These are phyloP conservation scores for Selaginella moellendorffii DNA, from an alignment of 75 land plant genomes.

Conservation along the genomic window DNA sequence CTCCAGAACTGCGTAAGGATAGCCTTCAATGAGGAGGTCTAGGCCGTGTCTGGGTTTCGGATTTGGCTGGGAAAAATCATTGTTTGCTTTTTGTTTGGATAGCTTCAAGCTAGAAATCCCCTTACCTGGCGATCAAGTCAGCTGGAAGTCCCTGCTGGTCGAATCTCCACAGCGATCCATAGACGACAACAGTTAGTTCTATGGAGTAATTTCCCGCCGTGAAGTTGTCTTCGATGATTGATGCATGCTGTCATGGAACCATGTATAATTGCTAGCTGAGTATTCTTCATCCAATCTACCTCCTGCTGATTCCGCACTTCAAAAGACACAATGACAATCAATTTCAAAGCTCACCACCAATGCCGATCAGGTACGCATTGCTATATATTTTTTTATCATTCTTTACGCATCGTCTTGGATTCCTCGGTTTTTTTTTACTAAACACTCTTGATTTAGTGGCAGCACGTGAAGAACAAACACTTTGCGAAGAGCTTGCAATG, in stretches of 20 bases:
- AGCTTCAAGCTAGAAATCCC: no score
- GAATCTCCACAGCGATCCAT: constrained; percentile 54
- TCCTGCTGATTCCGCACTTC: no score
- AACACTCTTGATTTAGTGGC: background rate
- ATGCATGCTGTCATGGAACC: no score
- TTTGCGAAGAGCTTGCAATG: constrained; percentile 74
- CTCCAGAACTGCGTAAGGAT: constrained; percentile 87
- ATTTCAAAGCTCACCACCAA: no score
- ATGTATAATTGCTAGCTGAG: no score
- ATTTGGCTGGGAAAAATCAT: constrained; percentile 28
- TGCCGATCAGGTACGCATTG: no score
- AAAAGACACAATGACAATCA: no score
- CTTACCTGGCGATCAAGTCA: constrained; percentile 65
- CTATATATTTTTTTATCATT: no score
- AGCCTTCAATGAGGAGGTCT: constrained; percentile 57
- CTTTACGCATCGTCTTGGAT: no score
- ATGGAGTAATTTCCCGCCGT: constrained; percentile 30
- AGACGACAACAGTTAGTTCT: constrained; percentile 31
- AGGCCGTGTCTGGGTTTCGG: constrained; percentile 51
- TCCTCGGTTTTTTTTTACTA: no score
- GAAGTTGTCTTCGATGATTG: constrained; percentile 29
- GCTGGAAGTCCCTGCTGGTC: constrained; percentile 79
- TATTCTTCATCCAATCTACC: no score
- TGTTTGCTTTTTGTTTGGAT: no score
- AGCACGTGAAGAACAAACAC: constrained; percentile 81